phyloP scores from a whole-genome alignment of 2,329 filamentous ascomycete species.

The Nemania diffusa region DNA sequence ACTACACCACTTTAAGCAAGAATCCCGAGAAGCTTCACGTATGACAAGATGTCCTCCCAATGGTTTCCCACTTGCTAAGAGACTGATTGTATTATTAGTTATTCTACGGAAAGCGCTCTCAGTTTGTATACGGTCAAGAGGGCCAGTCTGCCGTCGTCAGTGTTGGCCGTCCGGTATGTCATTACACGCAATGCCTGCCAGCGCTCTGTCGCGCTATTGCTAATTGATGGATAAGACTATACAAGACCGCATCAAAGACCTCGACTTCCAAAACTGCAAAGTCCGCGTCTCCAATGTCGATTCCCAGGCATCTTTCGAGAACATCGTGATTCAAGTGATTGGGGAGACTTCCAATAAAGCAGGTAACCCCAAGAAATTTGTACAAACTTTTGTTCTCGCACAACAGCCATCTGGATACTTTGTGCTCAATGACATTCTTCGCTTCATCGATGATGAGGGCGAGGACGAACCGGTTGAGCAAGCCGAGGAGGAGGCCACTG shows the following conservation, averaged over 20 bases:
- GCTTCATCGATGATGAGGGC: constrained; percentile 86
- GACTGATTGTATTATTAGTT: constrained; percentile 61
- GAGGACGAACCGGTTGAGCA: constrained; percentile 74
- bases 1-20: constrained; percentile 97
- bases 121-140: constrained; percentile 92
- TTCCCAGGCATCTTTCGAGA: constrained; percentile 89
- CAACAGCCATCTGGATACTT: constrained; percentile 98
- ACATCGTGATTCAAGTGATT: constrained; percentile 98
- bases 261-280: constrained; percentile 97
- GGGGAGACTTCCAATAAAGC: constrained; percentile 97
- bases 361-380: constrained; percentile 92
- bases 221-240: constrained; percentile 72
- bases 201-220: background rate
- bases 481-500: constrained; percentile 39
- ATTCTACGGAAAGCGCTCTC: constrained; percentile 96
- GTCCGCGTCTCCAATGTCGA: constrained; percentile 98
- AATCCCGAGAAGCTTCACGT: constrained; percentile 91
- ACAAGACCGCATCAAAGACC: constrained; percentile 90
- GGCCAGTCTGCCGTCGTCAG: constrained; percentile 88
- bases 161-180: constrained; percentile 83
- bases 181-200: background rate
- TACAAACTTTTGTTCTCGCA: constrained; percentile 96
- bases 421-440: constrained; percentile 96
- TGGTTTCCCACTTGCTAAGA: background rate
- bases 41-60: constrained; percentile 46